Evolutionary conservation across 225 moss, liverwort and hornwort species (phyloP).

Genomic region (Climacium dendroides): DNA sequence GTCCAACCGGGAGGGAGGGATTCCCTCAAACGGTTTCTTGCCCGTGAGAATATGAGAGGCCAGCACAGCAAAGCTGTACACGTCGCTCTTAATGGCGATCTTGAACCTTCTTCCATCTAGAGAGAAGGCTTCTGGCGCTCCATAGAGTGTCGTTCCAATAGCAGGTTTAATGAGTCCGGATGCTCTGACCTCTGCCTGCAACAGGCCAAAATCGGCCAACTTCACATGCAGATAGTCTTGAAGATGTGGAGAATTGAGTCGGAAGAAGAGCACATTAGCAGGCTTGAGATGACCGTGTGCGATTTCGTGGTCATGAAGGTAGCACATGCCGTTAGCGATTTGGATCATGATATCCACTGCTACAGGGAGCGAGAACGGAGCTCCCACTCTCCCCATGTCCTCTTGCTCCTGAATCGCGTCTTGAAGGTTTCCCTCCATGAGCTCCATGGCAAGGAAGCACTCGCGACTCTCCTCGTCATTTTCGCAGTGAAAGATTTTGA

Average conservation of each 20-base stretch:
- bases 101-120: not conserved
- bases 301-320: slow-evolving; percentile 19
- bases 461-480: not conserved
- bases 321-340: slow-evolving; percentile 29
- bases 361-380: slow-evolving; percentile 2
- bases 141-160: not conserved
- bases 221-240: slow-evolving; percentile 13
- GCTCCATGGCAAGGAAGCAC: slow-evolving; percentile 23
- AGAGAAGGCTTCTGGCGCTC: slow-evolving; percentile 28
- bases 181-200: not conserved
- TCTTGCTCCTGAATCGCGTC: slow-evolving; percentile 2
- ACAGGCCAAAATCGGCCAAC: slow-evolving; percentile 20
- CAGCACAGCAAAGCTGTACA: slow-evolving; percentile 25
- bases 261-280: slow-evolving; percentile 1
- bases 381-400: not conserved
- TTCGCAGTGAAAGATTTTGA: slow-evolving; percentile 10
- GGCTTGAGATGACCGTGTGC: slow-evolving; percentile 25
- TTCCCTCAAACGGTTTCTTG: not conserved
- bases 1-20: not conserved
- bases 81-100: slow-evolving; percentile 11
- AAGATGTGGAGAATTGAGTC: not conserved
- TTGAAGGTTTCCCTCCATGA: slow-evolving; percentile 21
- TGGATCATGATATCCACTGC: slow-evolving; percentile 29
- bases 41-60: slow-evolving; percentile 9
- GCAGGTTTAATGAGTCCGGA: not conserved